Evolutionary conservation across 2,329 filamentous ascomycete species (phyloP).

Genomic region (Diaporthe australafricana): DNA sequence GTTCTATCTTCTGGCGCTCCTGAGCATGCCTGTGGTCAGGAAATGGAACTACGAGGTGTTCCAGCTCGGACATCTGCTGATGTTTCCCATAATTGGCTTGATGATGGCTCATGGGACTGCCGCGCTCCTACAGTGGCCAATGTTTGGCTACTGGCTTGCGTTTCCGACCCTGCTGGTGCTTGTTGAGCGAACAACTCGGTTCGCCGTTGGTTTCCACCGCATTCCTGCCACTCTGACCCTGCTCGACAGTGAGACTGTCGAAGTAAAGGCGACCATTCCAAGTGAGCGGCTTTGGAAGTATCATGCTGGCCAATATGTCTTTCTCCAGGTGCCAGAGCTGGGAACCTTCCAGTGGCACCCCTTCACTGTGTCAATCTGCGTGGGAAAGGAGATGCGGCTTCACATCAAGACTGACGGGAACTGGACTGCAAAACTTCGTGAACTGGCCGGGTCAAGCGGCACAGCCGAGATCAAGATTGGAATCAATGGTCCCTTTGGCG

Average conservation of each 20-base stretch:
- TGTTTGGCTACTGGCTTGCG: constrained; percentile 68
- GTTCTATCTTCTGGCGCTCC: constrained; percentile 60
- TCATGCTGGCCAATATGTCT: constrained; percentile 68
- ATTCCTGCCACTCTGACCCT: constrained; percentile 42
- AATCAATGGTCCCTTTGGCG: constrained; percentile 68
- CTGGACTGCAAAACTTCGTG: constrained; percentile 62
- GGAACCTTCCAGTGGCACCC: constrained; percentile 70
- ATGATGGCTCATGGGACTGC: constrained; percentile 66
- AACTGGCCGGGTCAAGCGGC: constrained; percentile 33
- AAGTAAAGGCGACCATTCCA: constrained; percentile 60
- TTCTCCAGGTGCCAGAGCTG: constrained; percentile 64
- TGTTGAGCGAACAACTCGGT: constrained; percentile 58
- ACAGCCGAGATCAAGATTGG: constrained; percentile 51
- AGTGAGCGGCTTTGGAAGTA: constrained; percentile 62
- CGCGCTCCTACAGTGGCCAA: constrained; percentile 62
- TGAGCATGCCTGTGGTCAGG: constrained; percentile 63
- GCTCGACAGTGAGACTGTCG: constrained; percentile 64
- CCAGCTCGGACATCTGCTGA: constrained; percentile 66
- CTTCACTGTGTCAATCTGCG: constrained; percentile 68
- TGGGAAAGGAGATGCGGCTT: constrained; percentile 62
- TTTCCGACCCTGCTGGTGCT: constrained; percentile 64
- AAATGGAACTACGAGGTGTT: constrained; percentile 67
- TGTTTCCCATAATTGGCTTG: constrained; percentile 68
- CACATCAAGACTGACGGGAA: constrained; percentile 71
- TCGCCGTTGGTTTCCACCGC: constrained; percentile 41